These are phyloP conservation scores for Leccinum huronense DNA, from an alignment of 1,284 basidiomycete genomes.

Conservation along the genomic window DNA sequence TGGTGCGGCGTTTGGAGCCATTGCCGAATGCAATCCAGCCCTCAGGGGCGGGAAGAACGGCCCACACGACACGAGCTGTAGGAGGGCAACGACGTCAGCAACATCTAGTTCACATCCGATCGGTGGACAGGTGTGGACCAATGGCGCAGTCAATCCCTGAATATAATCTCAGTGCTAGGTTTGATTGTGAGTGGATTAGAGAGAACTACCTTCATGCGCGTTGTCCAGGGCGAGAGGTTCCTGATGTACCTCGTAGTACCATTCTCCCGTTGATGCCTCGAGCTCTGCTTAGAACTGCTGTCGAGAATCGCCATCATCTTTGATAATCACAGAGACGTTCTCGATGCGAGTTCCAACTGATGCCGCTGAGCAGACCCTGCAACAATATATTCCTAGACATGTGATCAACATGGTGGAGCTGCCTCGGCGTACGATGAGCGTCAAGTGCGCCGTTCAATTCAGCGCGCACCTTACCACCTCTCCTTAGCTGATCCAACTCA, in stretches of 20 bases:
- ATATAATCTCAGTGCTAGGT: conserved; percentile 12
- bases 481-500: conserved; percentile 42
- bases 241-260: conserved; percentile 56
- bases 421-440: conserved; percentile 48
- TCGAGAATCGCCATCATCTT: conserved; percentile 46
- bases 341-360: conserved; percentile 57
- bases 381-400: conserved; percentile 52
- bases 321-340: conserved; percentile 49
- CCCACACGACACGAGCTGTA: conserved; percentile 68
- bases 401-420: conserved; percentile 51
- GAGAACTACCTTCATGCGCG: conserved; percentile 44
- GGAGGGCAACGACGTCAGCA: conserved; percentile 56
- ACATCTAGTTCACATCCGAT: conserved; percentile 52
- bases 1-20: conserved; percentile 50
- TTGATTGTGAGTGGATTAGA: conserved; percentile 5
- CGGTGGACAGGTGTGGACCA: conserved; percentile 31
- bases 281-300: conserved; percentile 54
- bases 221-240: conserved; percentile 45
- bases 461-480: conserved; percentile 37
- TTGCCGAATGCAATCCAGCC: conserved; percentile 55
- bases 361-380: conserved; percentile 43
- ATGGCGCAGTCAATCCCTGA: conserved; percentile 27
- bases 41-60: conserved; percentile 74
- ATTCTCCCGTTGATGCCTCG: conserved; percentile 53
- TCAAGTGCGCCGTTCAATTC: conserved; percentile 52